phyloP scores from a whole-genome alignment of 2,329 filamentous ascomycete species.

The Aspergillus chevalieri region DNA sequence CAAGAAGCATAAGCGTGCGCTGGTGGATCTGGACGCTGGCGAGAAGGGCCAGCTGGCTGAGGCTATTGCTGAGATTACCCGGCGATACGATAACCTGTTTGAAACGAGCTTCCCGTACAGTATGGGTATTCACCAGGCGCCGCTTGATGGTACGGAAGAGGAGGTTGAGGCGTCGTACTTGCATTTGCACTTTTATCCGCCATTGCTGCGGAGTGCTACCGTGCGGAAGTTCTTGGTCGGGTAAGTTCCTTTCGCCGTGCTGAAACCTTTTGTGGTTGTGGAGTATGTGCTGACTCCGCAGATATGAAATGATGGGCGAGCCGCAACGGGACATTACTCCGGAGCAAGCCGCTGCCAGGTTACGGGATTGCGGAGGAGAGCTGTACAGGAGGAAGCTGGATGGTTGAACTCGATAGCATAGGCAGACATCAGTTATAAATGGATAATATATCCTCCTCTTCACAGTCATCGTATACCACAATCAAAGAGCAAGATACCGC shows the following conservation, averaged over 20 bases:
- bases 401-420: constrained; percentile 2
- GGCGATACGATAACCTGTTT: constrained; percentile 93
- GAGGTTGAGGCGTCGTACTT: constrained; percentile 85
- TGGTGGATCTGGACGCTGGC: constrained; percentile 69
- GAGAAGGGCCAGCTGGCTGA: constrained; percentile 74
- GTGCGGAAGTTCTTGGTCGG: constrained; percentile 95
- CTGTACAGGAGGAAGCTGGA: constrained; percentile 68
- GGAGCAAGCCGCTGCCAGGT: constrained; percentile 77
- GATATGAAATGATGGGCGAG: constrained; percentile 90
- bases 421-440: neutral
- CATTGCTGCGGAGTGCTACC: constrained; percentile 82
- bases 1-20: constrained; percentile 73
- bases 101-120: constrained; percentile 96
- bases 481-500: constrained; percentile 25
- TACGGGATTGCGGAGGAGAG: constrained; percentile 71
- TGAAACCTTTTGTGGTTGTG: neutral
- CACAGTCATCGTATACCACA: neutral
- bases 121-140: constrained; percentile 94
- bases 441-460: neutral
- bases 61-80: constrained; percentile 77
- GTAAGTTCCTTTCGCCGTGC: constrained; percentile 25
- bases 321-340: constrained; percentile 98
- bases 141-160: constrained; percentile 70
- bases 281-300: constrained; percentile 17
- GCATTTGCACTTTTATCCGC: constrained; percentile 97